phyloP scores from a whole-genome alignment of 164 flowering plant genomes.

The Vitis amurensis region DNA sequence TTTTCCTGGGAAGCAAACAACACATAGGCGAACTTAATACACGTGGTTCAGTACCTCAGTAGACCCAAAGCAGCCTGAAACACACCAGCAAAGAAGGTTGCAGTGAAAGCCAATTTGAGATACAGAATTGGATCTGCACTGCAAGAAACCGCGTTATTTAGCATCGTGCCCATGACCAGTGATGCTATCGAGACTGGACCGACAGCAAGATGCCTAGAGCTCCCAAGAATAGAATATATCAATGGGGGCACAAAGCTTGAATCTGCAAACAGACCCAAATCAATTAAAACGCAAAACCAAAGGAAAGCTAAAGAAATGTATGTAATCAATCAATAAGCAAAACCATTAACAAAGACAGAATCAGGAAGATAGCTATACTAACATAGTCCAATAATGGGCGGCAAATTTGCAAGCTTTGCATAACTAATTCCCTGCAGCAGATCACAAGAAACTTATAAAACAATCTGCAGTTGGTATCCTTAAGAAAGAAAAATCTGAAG shows the following conservation, averaged over 20 bases:
- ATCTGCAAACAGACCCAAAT: constrained; percentile 35
- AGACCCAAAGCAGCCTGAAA: constrained; percentile 60
- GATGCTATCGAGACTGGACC: constrained; percentile 74
- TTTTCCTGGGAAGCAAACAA: not conserved
- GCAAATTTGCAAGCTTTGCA: constrained; percentile 76
- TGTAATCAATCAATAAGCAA: not conserved
- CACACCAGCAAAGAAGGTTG: constrained; percentile 64
- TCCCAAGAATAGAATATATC: constrained; percentile 57
- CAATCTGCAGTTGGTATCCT: not conserved
- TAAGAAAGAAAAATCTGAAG: not conserved
- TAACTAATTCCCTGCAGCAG: constrained; percentile 67
- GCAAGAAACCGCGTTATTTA: constrained; percentile 41
- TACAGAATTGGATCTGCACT: constrained; percentile 38
- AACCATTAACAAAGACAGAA: not conserved
- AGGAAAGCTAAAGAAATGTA: not conserved
- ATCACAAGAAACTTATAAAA: not conserved
- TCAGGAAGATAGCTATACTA: constrained; percentile 20
- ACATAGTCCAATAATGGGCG: constrained; percentile 75
- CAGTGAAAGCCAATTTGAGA: constrained; percentile 59
- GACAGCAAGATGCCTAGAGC: constrained; percentile 59
- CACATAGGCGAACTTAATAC: no score
- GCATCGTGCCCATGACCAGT: constrained; percentile 61
- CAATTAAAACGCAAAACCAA: not conserved
- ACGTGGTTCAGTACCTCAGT: constrained; percentile 36
- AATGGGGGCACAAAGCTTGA: constrained; percentile 73